Evolutionary conservation across 257 asterid species (phyloP).

Genomic region (Forsythia suspensa): DNA sequence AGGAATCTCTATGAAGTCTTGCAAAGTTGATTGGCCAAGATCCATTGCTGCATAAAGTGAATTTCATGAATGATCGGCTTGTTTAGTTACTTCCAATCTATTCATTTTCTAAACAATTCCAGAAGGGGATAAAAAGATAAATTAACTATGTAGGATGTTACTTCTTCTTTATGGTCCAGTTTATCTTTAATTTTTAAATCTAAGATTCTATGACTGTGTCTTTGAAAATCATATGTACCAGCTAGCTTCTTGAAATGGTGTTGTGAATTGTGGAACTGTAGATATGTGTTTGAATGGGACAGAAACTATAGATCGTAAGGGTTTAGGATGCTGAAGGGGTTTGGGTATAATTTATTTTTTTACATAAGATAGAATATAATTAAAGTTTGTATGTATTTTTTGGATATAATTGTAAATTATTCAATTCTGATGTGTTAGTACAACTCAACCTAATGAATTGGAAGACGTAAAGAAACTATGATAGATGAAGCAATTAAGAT

Average conservation of each 20-base stretch:
- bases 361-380: neutral
- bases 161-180: neutral
- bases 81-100: neutral
- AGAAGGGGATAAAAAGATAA: neutral
- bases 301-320: neutral
- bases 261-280: neutral
- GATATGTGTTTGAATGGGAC: neutral
- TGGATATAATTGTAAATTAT: neutral
- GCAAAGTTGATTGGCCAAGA: conserved; percentile 9
- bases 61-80: conserved; percentile 10
- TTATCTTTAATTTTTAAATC: neutral
- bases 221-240: neutral
- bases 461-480: neutral
- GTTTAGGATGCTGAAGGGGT: neutral
- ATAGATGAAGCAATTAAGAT: neutral
- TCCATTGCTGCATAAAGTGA: neutral
- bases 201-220: neutral
- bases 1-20: neutral
- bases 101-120: neutral
- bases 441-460: neutral
- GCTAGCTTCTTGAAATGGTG: neutral
- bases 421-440: neutral
- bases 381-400: neutral
- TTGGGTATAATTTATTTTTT: neutral
- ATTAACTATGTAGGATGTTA: neutral